Evolutionary conservation across 2,329 filamentous ascomycete species (phyloP).

Genomic region (Knoxdaviesia capensis): DNA sequence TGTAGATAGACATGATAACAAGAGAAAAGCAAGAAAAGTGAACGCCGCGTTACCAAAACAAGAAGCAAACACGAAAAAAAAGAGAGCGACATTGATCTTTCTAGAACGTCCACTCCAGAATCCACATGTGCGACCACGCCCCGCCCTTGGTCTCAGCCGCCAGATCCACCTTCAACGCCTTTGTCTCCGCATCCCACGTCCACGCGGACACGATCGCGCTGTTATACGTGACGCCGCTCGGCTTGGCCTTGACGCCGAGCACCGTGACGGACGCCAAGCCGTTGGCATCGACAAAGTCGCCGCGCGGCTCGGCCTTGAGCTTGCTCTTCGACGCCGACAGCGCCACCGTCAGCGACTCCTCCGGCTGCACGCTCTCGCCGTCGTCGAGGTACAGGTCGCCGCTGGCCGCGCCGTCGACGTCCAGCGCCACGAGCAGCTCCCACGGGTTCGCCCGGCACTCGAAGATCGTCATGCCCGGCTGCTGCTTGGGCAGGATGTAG

Average conservation of each 20-base stretch:
- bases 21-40: not conserved
- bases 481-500: constrained; percentile 40
- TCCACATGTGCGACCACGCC: constrained; percentile 24
- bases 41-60: no score
- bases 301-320: constrained; percentile 26
- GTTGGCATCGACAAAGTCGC: constrained; percentile 34
- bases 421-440: constrained; percentile 49
- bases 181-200: constrained; percentile 23
- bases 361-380: constrained; percentile 45
- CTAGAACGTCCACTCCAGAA: constrained; percentile 28
- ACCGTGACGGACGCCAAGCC: constrained; percentile 41
- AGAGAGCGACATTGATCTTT: no score
- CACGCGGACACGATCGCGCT: constrained; percentile 22
- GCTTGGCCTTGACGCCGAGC: constrained; percentile 26
- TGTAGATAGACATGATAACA: not conserved
- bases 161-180: constrained; percentile 30
- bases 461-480: constrained; percentile 40
- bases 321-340: constrained; percentile 21
- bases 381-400: constrained; percentile 64
- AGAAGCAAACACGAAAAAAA: no score
- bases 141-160: constrained; percentile 25
- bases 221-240: constrained; percentile 30
- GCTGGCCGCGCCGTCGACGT: constrained; percentile 35
- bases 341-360: constrained; percentile 30
- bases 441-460: constrained; percentile 45